Evolutionary conservation across 2,329 filamentous ascomycete species (phyloP).

Genomic region (Magnaporthiopsis incrustans): DNA sequence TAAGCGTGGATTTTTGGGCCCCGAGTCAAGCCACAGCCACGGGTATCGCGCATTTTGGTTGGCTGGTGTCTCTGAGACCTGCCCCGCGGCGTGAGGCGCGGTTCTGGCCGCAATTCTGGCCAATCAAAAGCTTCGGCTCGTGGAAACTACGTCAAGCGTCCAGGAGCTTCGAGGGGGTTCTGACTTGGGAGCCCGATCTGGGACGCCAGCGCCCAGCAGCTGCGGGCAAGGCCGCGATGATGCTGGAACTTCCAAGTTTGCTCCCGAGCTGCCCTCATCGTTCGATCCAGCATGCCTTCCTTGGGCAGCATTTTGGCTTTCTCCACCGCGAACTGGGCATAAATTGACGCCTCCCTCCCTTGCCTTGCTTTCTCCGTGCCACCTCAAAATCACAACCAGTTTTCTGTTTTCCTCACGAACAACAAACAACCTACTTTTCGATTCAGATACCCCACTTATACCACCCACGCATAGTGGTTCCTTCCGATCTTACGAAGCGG

Average conservation of each 20-base stretch:
- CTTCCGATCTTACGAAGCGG: too few relatives aligned
- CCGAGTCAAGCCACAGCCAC: too few relatives aligned
- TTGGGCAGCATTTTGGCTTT: neutral
- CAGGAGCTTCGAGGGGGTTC: neutral
- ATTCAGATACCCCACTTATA: neutral
- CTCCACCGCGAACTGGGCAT: constrained; percentile 1
- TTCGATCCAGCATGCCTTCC: neutral
- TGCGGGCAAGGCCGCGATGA: neutral
- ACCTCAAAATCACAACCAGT: neutral
- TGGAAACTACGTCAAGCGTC: neutral
- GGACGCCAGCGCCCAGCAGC: neutral
- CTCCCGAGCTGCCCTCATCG: neutral
- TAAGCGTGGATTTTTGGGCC: too few relatives aligned
- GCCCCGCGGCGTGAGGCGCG: too few relatives aligned
- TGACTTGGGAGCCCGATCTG: neutral
- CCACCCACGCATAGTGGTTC: neutral
- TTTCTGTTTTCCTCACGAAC: neutral
- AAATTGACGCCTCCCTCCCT: constrained; percentile 2
- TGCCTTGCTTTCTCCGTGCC: neutral
- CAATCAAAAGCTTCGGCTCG: neutral
- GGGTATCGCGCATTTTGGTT: too few relatives aligned
- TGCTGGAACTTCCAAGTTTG: neutral
- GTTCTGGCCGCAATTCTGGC: neutral
- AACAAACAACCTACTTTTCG: neutral
- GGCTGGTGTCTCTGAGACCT: too few relatives aligned